Evolutionary conservation across 352 stramenopile genomes (phyloP), one percentile per base, ranked within the genome.

Genomic region (Paralagenidium karlingii): DNA sequence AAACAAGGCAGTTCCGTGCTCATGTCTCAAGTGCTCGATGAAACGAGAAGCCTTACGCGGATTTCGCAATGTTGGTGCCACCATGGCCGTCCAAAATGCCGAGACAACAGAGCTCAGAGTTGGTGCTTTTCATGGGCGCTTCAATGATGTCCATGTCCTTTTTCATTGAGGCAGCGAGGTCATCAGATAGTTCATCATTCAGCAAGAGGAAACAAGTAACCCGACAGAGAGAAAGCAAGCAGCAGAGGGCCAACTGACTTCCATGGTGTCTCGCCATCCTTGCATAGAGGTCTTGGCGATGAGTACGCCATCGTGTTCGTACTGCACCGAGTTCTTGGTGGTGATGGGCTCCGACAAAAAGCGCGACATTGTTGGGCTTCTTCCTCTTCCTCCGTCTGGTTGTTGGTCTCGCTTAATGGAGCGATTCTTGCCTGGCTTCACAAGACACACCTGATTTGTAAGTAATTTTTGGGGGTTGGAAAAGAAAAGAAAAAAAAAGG

Each of bases 21-120:
- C n/a, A n/a, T n/a, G n/a, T n/a, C n/a, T n/a, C n/a, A n/a, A n/a
- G n/a, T n/a, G n/a, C 16, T 13, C 21, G n/a, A 24, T 34, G 10
- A 5, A 24, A 20, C 43, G 16, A 15, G n/a, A 2, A 21, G 22
- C 57, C 69, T 34, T 68, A 89, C 75, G 82, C 68, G 25, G 59
- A 76, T 11, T 63, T 58, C 2, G 79, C 85, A 53, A 90, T 63
- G 16, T 61, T 31, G 8, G 69, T 49, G 12, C 79, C 79, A 30
- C 79, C 79, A 33, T 92, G 79, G 38, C 79, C 79, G 40, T 92
- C 79, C 46, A 92, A 92, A 24, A 92, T 69, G 15, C 65, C 79
- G 33, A 92, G 68, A 36, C 68, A 86, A 33, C 51, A 65, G 7
- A 55, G 74, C 34, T 82, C 68, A 3, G 67, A 62, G 11, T 63